Evolutionary conservation across 2,329 filamentous ascomycete species (phyloP).

Genomic region (Aspergillus piperis): DNA sequence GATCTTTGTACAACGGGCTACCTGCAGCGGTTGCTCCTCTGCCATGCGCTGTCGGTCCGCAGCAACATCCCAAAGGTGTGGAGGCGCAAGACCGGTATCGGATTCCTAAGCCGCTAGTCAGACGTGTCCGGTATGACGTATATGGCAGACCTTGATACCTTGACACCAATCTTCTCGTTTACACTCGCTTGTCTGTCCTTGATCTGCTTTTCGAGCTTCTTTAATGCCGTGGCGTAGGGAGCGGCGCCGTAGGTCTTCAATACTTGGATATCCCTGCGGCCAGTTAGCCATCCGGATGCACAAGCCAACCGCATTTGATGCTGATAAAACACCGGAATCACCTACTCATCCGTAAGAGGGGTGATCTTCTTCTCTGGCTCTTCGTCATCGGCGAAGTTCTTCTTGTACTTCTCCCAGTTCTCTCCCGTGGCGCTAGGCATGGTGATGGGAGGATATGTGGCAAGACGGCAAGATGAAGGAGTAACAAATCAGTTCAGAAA

Average conservation of each 20-base stretch:
- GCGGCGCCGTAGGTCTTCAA: conserved; percentile 98
- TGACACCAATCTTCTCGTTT: conserved; percentile 89
- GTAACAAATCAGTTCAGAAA: conserved; percentile 8
- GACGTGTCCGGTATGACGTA: conserved; percentile 15
- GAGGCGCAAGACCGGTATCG: conserved; percentile 95
- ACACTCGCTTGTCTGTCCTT: conserved; percentile 98
- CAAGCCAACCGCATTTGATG: not conserved
- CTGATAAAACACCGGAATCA: not conserved
- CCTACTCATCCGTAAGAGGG: conserved; percentile 92
- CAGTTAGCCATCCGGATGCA: conserved; percentile 37
- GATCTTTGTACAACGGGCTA: conserved; percentile 98
- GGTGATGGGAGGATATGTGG: conserved; percentile 53
- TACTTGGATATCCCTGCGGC: conserved; percentile 88
- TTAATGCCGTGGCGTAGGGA: conserved; percentile 88
- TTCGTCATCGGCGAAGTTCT: conserved; percentile 95
- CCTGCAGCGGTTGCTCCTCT: conserved; percentile 96
- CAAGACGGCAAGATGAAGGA: conserved; percentile 21
- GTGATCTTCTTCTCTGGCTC: conserved; percentile 99
- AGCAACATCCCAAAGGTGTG: conserved; percentile 97
- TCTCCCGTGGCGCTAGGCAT: conserved; percentile 93
- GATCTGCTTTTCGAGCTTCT: conserved; percentile 98
- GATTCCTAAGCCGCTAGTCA: conserved; percentile 68
- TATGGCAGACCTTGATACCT: conserved; percentile 32
- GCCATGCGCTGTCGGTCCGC: conserved; percentile 98
- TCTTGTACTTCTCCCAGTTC: conserved; percentile 99